A percentile compares a stretch with the other conserved stretches of the same genome.
These are phyloP conservation scores for Ceratocystis cubensis DNA, from an alignment of 2,329 filamentous ascomycete genomes.

Conservation along the genomic window DNA sequence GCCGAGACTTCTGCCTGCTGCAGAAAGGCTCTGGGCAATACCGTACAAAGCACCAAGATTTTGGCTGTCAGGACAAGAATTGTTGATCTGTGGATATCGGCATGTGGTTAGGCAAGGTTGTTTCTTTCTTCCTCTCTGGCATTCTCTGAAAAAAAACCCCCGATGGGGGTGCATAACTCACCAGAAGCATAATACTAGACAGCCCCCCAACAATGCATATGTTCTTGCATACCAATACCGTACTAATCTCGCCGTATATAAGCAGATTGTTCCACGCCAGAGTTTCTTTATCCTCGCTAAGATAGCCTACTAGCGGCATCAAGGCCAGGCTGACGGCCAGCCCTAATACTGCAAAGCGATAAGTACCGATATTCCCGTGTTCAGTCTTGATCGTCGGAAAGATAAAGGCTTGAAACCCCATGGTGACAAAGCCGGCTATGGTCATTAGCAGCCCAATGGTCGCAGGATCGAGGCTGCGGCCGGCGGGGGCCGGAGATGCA, in stretches of 20 bases:
- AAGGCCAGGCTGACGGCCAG: conserved; percentile 71
- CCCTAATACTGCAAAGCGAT: conserved; percentile 63
- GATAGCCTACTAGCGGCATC: conserved; percentile 83
- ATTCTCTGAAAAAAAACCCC: not conserved
- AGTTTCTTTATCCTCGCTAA: conserved; percentile 31
- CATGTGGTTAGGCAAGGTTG: not conserved
- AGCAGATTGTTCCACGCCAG: conserved; percentile 37
- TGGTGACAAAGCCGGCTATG: conserved; percentile 72
- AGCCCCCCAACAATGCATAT: conserved; percentile 79
- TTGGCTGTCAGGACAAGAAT: conserved; percentile 26
- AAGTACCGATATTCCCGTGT: conserved; percentile 76
- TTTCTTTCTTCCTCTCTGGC: not conserved
- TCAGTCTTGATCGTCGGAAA: conserved; percentile 68
- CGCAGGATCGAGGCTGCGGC: conserved; percentile 59
- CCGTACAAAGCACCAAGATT: conserved; percentile 86
- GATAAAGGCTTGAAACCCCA: conserved; percentile 75
- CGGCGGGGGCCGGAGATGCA: conserved; percentile 59
- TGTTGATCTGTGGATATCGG: conserved; percentile 12
- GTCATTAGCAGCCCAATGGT: conserved; percentile 79
- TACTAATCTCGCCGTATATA: conserved; percentile 70
- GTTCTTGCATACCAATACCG: conserved; percentile 75
- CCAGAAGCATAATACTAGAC: conserved; percentile 76
- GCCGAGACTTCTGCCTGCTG: conserved; percentile 74
- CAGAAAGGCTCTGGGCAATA: conserved; percentile 83
- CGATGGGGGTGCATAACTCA: conserved; percentile 33